These are phyloP conservation scores for Epichloe gansuensis DNA, from an alignment of 2,329 filamentous ascomycete species.

Conservation along the genomic window DNA sequence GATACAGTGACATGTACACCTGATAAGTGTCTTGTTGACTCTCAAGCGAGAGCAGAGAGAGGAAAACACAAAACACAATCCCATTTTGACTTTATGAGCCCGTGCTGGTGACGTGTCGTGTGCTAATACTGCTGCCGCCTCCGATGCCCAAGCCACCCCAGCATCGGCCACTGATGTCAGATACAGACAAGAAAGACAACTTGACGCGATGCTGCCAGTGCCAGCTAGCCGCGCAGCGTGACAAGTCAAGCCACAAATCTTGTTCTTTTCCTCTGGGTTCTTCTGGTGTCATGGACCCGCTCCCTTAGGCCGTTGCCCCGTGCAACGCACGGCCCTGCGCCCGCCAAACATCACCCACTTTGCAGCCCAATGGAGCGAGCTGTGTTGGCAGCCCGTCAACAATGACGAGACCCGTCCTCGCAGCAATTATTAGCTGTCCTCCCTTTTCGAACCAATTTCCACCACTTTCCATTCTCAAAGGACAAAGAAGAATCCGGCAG, in stretches of 20 bases:
- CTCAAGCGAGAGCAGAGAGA: too few species aligned
- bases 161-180: background rate
- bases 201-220: background rate
- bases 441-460: background rate
- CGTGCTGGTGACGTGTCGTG: too few species aligned
- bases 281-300: background rate
- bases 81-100: too few species aligned
- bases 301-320: constrained; percentile 5
- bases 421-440: background rate
- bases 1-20: too few species aligned
- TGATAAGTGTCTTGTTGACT: too few species aligned
- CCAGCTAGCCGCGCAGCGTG: background rate
- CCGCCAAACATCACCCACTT: constrained; percentile 5
- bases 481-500: background rate
- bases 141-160: background rate
- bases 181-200: background rate
- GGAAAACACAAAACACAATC: too few species aligned
- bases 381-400: constrained; percentile 2
- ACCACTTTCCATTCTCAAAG: background rate
- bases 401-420: background rate
- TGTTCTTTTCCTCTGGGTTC: background rate
- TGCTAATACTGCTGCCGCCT: background rate
- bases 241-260: background rate
- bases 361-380: constrained; percentile 4
- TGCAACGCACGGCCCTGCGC: constrained; percentile 5